A percentile compares a stretch with the other conserved stretches of the same genome.
Evolutionary conservation across 2,329 filamentous ascomycete species (phyloP).

Genomic region (Septoria linicola): DNA sequence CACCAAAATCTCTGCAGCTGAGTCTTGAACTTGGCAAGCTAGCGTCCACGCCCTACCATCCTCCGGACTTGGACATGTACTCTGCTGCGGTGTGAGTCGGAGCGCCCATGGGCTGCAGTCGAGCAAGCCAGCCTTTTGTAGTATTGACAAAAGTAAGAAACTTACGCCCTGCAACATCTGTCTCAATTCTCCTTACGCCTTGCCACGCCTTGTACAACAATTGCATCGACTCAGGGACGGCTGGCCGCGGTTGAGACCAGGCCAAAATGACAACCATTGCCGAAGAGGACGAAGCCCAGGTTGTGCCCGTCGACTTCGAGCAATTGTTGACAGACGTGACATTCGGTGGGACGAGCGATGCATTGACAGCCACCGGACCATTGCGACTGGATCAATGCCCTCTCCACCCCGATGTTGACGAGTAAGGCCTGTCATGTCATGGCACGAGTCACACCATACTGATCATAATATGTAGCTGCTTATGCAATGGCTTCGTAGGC

Average conservation of each 20-base stretch:
- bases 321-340: constrained; percentile 20
- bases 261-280: constrained; percentile 21
- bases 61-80: neutral
- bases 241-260: neutral
- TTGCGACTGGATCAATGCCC: constrained; percentile 13
- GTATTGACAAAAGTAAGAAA: constrained; percentile 1
- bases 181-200: neutral
- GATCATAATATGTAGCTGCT: constrained; percentile 10
- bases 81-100: constrained; percentile 10
- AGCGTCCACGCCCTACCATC: constrained; percentile 9
- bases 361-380: constrained; percentile 10
- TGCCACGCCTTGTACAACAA: constrained; percentile 9
- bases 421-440: constrained; percentile 15
- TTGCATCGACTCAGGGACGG: neutral
- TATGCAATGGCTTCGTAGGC: constrained; percentile 23
- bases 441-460: neutral
- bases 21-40: constrained; percentile 12
- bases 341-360: constrained; percentile 13
- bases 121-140: constrained; percentile 7
- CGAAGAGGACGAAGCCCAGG: constrained; percentile 20
- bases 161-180: constrained; percentile 6
- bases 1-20: too few species aligned
- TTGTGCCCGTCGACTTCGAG: constrained; percentile 19
- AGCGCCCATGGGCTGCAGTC: neutral
- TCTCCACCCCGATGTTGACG: constrained; percentile 22